Evolutionary conservation across 1,284 basidiomycete species (phyloP), one percentile per base, ranked within the genome.

Genomic region (Sparassis latifolia): DNA sequence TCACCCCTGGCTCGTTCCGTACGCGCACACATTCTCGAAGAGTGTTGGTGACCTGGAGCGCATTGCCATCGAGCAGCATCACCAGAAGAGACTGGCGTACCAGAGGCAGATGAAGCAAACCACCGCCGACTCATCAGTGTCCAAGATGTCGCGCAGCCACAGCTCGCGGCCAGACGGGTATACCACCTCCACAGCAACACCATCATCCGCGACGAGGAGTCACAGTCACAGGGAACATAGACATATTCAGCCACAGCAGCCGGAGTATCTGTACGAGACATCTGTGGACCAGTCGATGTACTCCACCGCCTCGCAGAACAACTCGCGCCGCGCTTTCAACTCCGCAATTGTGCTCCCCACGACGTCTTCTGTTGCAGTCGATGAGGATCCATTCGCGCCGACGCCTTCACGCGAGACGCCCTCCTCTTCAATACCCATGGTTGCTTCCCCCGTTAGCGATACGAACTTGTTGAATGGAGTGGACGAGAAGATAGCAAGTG

Each of bases 21-120:
- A 89, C 56, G 73, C 75, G 0, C 69, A 76, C 42, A 65, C 78
- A 10, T 96, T 97, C 69, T 75, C 79, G 31, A 83, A 78, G 56
- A 75, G 72, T 9, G 85, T 95, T 27, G 82, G 84, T 1, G 88
- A 95, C 49, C 75, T 94, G 37, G 93, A 97, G 69, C 71, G 71
- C 5, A 72, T 82, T 38, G 91, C 92, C 10, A 82, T 92, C 70
- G 89, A 92, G 51, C 84, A 89, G 62, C 90, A 94, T 68, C 82
- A 87, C 57, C 77, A 82, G 69, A 94, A 94, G 70, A 78, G 89
- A 32, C 72, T 86, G 29, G 83, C 83, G 12, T 92, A 92, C 59
- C 87, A 90, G 70, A 76, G 77, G 48, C 85, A 88, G 66, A 85
- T 87, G 80, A 73, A 71, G 51, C 75, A 70, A 50, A 53, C 69